Base-by-base conservation (phyloP, 495 filamentous ascomycete genomes). In the Aspergillus wentii region DNA sequence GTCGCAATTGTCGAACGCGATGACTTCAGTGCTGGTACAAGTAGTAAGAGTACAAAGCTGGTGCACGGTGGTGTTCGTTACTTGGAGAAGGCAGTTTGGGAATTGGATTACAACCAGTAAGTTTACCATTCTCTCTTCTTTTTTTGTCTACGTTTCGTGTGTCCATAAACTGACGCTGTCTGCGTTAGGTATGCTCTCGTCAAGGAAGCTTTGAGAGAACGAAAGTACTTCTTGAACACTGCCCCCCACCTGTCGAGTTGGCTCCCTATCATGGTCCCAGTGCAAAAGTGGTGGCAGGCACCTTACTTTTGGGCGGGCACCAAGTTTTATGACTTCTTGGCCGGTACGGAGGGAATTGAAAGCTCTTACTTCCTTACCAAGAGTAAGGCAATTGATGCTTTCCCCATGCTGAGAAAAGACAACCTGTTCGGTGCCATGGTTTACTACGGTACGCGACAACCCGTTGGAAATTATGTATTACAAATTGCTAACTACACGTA, bases 221-320 rank as follows among this genome's bases (percentile, higher is more conserved):
- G 92, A 45, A 88, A 89, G 48, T 95, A 94, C 61, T 98, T 98
- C 59, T 61, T 97, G 52, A 87, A 94, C 51, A 98, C 91, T 8
- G 92, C 92, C 19, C 92, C 92, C 10, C 92, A 98, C 72, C 75
- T 98, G 28, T 95, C 88, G 19, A 80, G 71, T 66, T 96, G 90
- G 87, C 73, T 98, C 25, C 92, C 92, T 13, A 98, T 98, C 47
- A 98, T 98, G 92, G 78, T 98, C 41, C 92, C 92, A 1, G 70
- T 96, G 29, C 81, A 95, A 57, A 85, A 86, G 49, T 96, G 89
- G 92, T 96, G 88, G 87, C 90, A 97, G 62, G 86, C 83, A 18
- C 92, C 92, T 8, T 98, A 97, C 62, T 98, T 94, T 67, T 97
- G 91, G 90, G 83, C 77, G 5, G 92, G 92, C 37, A 95, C 91